Conservation (phyloP, 495 filamentous ascomycete genomes). For the Neurospora intermedia region DNA sequence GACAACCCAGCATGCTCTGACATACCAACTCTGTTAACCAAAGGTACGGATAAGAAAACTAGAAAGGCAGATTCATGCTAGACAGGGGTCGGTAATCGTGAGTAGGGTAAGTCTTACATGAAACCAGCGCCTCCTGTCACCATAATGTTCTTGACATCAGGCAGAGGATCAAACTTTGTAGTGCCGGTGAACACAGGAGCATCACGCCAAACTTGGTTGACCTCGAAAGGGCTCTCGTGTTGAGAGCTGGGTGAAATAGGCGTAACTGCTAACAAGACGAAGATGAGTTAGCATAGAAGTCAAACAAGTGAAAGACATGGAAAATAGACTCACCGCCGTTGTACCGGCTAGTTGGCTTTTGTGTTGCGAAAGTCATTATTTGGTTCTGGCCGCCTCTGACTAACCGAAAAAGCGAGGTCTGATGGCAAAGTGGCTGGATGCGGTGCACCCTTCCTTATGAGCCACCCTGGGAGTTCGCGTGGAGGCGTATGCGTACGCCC, state of each 20-base stretch:
- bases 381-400: background rate
- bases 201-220: slow-evolving; percentile 50
- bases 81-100: slow-evolving; percentile 2
- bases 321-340: background rate
- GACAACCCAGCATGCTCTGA: slow-evolving; percentile 57
- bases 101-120: slow-evolving; percentile 39
- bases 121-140: slow-evolving; percentile 65
- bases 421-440: background rate
- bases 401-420: background rate
- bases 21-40: slow-evolving; percentile 2
- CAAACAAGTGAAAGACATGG: background rate
- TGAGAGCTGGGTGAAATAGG: background rate
- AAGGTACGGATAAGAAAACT: background rate
- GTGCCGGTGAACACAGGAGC: slow-evolving; percentile 53
- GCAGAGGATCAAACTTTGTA: slow-evolving; percentile 50
- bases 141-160: slow-evolving; percentile 60
- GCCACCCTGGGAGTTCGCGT: background rate
- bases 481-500: background rate
- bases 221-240: slow-evolving; percentile 33
- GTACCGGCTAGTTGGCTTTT: background rate
- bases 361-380: background rate
- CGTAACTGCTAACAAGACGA: background rate
- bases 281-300: background rate
- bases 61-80: background rate
- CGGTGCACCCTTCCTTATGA: background rate